Conservation (phyloP, 108 stramenopile species). For the Aurantiochytrium sp. region DNA sequence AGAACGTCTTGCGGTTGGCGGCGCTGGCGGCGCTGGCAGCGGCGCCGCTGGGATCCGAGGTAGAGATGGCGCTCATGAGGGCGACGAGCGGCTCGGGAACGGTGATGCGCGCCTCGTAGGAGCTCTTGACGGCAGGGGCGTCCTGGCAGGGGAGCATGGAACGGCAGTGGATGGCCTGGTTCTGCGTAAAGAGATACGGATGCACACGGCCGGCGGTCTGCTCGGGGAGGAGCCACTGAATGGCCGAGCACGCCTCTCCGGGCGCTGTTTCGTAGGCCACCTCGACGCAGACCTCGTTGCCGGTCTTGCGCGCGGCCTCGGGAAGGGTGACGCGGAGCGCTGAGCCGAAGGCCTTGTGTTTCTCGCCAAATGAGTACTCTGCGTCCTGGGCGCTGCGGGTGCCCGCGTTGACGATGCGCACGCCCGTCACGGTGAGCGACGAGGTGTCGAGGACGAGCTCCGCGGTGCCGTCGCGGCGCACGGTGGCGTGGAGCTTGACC, state of each 20-base stretch:
- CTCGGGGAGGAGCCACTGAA: slow-evolving; percentile 85
- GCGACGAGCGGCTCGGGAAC: slow-evolving; percentile 63
- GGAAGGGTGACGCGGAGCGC: slow-evolving; percentile 28
- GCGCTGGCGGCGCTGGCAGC: background rate
- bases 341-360: background rate
- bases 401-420: background rate
- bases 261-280: slow-evolving; percentile 72
- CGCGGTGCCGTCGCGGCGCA: slow-evolving; percentile 20
- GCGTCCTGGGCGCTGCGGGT: background rate
- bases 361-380: background rate
- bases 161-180: slow-evolving; percentile 86
- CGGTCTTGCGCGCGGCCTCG: background rate
- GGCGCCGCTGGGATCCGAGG: background rate
- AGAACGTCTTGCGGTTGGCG: slow-evolving; percentile 35
- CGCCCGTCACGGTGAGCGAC: slow-evolving; percentile 32
- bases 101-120: slow-evolving; percentile 74
- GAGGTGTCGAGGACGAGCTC: slow-evolving; percentile 49
- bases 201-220: slow-evolving; percentile 83
- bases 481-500: slow-evolving; percentile 32
- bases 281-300: slow-evolving; percentile 40
- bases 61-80: slow-evolving; percentile 78
- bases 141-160: slow-evolving; percentile 85
- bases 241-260: slow-evolving; percentile 59
- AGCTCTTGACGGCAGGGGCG: slow-evolving; percentile 53
- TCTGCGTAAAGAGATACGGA: slow-evolving; percentile 96